These are phyloP conservation scores for Citrus cavaleriei DNA, from an alignment of 345 rosid genomes.

Conservation along the genomic window DNA sequence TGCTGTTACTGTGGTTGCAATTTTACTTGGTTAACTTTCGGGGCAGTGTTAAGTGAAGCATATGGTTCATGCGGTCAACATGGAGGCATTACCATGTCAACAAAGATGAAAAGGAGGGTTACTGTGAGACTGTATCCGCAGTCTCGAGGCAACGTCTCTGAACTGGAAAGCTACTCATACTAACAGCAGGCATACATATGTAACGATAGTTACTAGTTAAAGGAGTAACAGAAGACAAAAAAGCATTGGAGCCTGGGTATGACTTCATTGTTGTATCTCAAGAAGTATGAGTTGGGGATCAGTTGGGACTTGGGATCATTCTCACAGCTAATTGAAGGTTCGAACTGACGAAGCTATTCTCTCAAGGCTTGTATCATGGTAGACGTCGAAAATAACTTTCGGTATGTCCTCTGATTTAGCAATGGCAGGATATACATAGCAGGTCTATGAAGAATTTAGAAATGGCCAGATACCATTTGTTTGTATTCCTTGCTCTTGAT, in stretches of 20 bases:
- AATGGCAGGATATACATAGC: neutral
- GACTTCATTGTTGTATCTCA: neutral
- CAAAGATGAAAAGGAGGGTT: too few relatives aligned
- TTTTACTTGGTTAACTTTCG: slow-evolving; percentile 74
- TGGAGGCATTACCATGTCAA: too few relatives aligned
- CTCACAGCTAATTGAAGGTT: neutral
- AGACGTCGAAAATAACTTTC: neutral
- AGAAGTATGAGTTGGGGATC: neutral
- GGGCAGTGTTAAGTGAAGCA: slow-evolving; percentile 29
- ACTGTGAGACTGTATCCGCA: too few relatives aligned
- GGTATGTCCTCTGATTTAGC: neutral
- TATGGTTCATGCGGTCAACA: neutral
- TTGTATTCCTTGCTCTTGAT: neutral
- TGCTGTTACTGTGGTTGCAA: slow-evolving; percentile 57
- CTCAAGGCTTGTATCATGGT: neutral
- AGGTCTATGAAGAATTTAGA: neutral
- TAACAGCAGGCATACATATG: neutral
- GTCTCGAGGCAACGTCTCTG: too few relatives aligned
- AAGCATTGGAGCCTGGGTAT: neutral
- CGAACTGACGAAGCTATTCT: neutral
- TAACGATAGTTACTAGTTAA: neutral
- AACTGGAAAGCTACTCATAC: neutral
- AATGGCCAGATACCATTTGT: neutral
- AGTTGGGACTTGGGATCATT: neutral
- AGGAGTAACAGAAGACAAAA: neutral